Evolutionary conservation across 2,329 filamentous ascomycete genomes (phyloP), one percentile per base, ranked within the genome.

Genomic region (Chaetomiaceae sp.): DNA sequence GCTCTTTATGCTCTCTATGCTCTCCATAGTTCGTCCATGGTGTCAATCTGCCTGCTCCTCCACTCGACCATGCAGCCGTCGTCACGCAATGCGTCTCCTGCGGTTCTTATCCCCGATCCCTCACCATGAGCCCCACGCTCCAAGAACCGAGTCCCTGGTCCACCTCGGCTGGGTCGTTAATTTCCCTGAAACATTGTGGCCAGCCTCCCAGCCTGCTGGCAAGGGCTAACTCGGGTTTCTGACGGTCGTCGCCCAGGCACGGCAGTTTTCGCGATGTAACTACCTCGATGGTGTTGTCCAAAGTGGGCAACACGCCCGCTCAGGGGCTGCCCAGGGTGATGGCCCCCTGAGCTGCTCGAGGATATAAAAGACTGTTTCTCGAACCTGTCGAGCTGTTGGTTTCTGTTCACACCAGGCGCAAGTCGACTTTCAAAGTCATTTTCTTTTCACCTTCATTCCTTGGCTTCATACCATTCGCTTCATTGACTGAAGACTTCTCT

Each of bases 401-500:
- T 37, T 51, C 35, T 53, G 5, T 27, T 45, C 50, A 53, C 52
- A 46, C 41, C 55, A 58, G 56, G 55, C 56, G 52, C 59, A 49
- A 54, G 39, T 44, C 52, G 53, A 56, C 50, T 51, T 54, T 53
- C 47, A 25, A 51, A 53, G 46, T 35, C 54, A 50, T 48, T 58
- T 39, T 43, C 54, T 41, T 49, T 39, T 33, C 48, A 41, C 42
- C 20, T 56, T 56, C 48, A 50, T 58, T 55, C 44, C 25, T 55
- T 50, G 25, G 54, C 51, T 53, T 44, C 37, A 30, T 50, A 55
- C 49, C 25, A 48, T 49, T 56, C 49, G 21, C 58, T 60, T 60
- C 59, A 61, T 60, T 59, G 59, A 61, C 44, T 61, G 60, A 59
- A 59, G 58, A 47, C 31, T 33, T 13, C 47, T 46, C 27, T 41